Percentiles rank a stretch among this genome's conserved stretches.
These are phyloP conservation scores for Fraxinus cuspidata DNA, from an alignment of 257 asterid species.

Conservation along the genomic window DNA sequence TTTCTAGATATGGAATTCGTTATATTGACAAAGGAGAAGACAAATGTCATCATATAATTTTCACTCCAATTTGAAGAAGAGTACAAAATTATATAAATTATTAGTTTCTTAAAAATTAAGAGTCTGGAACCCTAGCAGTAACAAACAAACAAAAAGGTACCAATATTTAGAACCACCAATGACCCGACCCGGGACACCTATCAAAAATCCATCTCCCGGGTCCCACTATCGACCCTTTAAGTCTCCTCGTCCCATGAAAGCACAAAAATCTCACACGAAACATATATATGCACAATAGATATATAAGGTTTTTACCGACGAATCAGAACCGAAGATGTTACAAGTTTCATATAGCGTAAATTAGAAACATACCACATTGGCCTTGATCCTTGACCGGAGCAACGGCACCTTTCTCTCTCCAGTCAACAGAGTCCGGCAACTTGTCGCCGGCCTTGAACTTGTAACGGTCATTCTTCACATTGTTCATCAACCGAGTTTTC, in stretches of 20 bases:
- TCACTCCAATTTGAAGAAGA: not conserved
- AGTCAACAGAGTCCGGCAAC: conserved; percentile 69
- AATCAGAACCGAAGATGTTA: not conserved
- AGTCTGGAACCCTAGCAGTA: not conserved
- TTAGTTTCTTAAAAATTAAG: not conserved
- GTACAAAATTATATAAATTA: not conserved
- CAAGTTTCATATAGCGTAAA: not conserved
- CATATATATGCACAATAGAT: not conserved
- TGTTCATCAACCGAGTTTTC: conserved; percentile 32
- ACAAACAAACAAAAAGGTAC: not conserved
- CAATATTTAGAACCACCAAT: not conserved
- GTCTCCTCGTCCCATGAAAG: not conserved
- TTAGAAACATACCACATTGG: conserved; percentile 65
- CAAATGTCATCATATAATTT: not conserved
- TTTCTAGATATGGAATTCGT: not conserved
- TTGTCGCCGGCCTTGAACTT: conserved; percentile 52
- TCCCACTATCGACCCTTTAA: not conserved
- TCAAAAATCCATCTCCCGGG: not conserved
- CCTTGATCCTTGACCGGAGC: conserved; percentile 91
- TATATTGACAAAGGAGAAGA: not conserved
- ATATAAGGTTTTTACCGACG: not conserved
- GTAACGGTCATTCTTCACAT: conserved; percentile 48
- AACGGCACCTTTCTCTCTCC: conserved; percentile 89
- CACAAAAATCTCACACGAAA: not conserved
- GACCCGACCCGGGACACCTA: not conserved